Conservation (phyloP, 768 basidiomycete species). For the Udeniomyces megalosporus region DNA sequence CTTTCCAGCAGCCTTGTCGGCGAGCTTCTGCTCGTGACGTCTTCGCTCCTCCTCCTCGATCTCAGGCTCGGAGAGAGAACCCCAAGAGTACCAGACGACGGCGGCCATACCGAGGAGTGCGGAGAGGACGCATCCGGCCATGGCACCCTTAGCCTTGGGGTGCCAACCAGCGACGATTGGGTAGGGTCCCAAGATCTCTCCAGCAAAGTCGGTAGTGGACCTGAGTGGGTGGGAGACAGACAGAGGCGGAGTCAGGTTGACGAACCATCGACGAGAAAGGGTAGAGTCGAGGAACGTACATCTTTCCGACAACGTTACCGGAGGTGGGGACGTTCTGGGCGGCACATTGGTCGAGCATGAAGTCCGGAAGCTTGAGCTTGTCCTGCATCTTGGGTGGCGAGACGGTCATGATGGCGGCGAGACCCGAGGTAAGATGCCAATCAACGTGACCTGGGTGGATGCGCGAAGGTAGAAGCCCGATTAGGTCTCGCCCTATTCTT, state of each 20-base stretch:
- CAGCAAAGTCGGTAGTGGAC: conserved; percentile 47
- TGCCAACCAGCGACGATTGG: conserved; percentile 30
- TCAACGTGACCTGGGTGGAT: conserved; percentile 20
- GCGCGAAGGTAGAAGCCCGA: no score
- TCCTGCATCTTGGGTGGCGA: conserved; percentile 59
- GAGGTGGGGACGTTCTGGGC: conserved; percentile 41
- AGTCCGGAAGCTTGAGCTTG: conserved; percentile 39
- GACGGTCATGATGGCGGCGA: conserved; percentile 70
- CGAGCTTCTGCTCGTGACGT: conserved; percentile 14
- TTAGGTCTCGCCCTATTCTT: not conserved
- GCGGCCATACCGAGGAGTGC: conserved; percentile 66
- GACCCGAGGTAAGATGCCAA: conserved; percentile 36
- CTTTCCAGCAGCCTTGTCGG: conserved; percentile 8
- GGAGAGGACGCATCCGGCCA: conserved; percentile 55
- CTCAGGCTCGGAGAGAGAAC: conserved; percentile 66
- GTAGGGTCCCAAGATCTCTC: conserved; percentile 48
- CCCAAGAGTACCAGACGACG: conserved; percentile 73
- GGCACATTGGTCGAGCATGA: conserved; percentile 55
- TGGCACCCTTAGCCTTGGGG: conserved; percentile 25
- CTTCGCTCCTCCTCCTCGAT: conserved; percentile 46
- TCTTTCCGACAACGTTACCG: conserved; percentile 79
- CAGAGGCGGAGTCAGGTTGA: no score
- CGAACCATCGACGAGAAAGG: no score
- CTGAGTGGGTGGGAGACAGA: conserved; percentile 16
- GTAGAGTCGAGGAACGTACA: not conserved